These are phyloP conservation scores for Zychaea mexicana DNA, from an alignment of 371 early-diverging fungal genomes.

Conservation along the genomic window DNA sequence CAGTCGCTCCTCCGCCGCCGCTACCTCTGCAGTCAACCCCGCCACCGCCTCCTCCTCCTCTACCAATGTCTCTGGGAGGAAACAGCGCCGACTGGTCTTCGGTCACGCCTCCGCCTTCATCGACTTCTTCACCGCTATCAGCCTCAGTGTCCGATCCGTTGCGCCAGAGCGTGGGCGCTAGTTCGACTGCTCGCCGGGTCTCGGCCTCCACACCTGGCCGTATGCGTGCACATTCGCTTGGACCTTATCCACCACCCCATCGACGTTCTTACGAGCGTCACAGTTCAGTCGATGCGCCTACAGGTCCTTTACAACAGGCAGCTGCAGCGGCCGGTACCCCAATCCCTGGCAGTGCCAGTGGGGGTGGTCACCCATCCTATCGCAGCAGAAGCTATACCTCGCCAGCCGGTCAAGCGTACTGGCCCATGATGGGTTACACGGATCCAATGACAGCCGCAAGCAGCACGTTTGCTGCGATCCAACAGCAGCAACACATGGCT, in stretches of 20 bases:
- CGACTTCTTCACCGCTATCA: slow-evolving; percentile 28
- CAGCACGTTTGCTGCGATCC: slow-evolving; percentile 4
- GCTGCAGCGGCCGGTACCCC: neutral
- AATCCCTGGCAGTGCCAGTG: neutral
- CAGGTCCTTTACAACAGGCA: slow-evolving; percentile 3
- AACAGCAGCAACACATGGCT: slow-evolving; percentile 10
- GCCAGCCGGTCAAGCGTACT: slow-evolving; percentile 14
- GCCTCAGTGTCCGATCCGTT: slow-evolving; percentile 18
- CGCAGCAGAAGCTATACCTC: slow-evolving; percentile 23
- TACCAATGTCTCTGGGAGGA: slow-evolving; percentile 14
- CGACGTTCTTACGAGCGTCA: slow-evolving; percentile 8
- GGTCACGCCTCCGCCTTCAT: slow-evolving; percentile 25
- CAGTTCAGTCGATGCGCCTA: slow-evolving; percentile 11
- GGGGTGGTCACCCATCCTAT: neutral
- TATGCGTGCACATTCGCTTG: slow-evolving; percentile 41
- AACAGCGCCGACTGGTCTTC: slow-evolving; percentile 3
- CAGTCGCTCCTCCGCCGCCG: slow-evolving; percentile 11
- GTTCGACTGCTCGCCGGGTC: neutral
- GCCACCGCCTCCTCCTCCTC: slow-evolving; percentile 29
- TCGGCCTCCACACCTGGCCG: slow-evolving; percentile 20
- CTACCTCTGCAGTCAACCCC: slow-evolving; percentile 14
- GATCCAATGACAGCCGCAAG: neutral
- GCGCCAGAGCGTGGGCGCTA: slow-evolving; percentile 9
- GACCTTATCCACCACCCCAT: slow-evolving; percentile 34
- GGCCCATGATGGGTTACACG: neutral